These are phyloP conservation scores for Pichia insulana DNA, from an alignment of 805 yeast genomes.

Conservation along the genomic window DNA sequence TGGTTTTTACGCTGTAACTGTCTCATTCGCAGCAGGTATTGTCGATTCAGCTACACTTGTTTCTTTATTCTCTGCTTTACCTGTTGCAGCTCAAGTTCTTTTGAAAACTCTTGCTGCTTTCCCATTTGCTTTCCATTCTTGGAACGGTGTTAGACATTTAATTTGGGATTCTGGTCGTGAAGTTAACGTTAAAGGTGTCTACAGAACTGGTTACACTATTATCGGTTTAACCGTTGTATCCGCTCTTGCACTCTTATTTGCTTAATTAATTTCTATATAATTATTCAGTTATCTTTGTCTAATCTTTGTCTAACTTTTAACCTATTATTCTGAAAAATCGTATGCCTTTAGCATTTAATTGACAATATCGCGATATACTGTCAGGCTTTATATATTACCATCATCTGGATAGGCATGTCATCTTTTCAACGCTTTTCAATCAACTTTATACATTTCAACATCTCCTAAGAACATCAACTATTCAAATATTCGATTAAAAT, in stretches of 20 bases:
- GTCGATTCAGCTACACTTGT: conserved; percentile 48
- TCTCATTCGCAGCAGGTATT: conserved; percentile 64
- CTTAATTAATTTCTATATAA: conserved; percentile 14
- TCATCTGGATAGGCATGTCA: too few species aligned
- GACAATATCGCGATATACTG: too few species aligned
- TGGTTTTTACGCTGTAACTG: conserved; percentile 69
- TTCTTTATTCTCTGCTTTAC: conserved; percentile 51
- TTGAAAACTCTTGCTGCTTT: conserved; percentile 64
- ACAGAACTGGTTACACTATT: conserved; percentile 84
- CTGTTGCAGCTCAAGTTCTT: conserved; percentile 50
- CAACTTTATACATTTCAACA: too few species aligned
- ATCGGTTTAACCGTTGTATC: conserved; percentile 52
- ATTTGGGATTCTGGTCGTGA: conserved; percentile 86
- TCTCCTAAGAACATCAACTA: too few species aligned
- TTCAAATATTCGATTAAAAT: neutral
- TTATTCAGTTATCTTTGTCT: too few species aligned
- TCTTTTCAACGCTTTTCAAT: too few species aligned
- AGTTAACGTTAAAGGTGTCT: conserved; percentile 77
- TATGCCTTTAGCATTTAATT: too few species aligned
- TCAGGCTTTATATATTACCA: too few species aligned
- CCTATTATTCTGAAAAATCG: too few species aligned
- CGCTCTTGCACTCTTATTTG: conserved; percentile 50
- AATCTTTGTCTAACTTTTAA: too few species aligned
- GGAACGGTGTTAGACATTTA: conserved; percentile 87
- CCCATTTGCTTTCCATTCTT: conserved; percentile 82